Evolutionary conservation across 208 protist genomes (phyloP).

Genomic region (Trypanosoma rangeli): DNA sequence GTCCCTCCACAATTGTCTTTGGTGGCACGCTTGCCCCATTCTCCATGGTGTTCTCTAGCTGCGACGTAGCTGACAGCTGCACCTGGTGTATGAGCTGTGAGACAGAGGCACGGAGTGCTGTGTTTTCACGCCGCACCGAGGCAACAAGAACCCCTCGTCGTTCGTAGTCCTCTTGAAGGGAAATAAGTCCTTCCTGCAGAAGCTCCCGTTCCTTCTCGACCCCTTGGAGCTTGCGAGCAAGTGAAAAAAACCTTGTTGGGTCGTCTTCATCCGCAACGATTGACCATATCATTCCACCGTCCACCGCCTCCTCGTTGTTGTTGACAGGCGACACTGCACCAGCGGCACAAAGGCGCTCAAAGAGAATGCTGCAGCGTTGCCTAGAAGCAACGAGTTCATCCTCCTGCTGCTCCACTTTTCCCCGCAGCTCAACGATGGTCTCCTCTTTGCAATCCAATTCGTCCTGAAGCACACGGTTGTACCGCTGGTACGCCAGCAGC

Average conservation of each 20-base stretch:
- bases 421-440: constrained; percentile 1
- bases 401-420: constrained; percentile 2
- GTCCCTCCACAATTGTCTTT: background rate
- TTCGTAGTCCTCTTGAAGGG: constrained; percentile 25
- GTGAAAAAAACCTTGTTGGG: constrained; percentile 15
- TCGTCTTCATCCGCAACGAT: constrained; percentile 16
- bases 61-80: background rate
- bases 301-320: constrained; percentile 1
- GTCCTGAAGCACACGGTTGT: constrained; percentile 17
- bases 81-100: constrained; percentile 26
- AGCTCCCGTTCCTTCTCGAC: constrained; percentile 6
- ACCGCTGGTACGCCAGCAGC: constrained; percentile 17
- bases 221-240: constrained; percentile 1
- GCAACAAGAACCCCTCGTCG: constrained; percentile 12
- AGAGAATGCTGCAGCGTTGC: constrained; percentile 20
- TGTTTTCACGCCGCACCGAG: constrained; percentile 21
- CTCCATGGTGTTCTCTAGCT: background rate
- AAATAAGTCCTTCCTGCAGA: background rate
- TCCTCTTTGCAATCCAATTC: constrained; percentile 18
- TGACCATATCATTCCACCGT: background rate
- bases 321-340: background rate
- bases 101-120: constrained; percentile 23
- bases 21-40: background rate
- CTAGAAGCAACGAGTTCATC: constrained; percentile 14
- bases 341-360: constrained; percentile 11